phyloP scores from a whole-genome alignment of 352 stramenopile species.

The Pythium biforme region DNA sequence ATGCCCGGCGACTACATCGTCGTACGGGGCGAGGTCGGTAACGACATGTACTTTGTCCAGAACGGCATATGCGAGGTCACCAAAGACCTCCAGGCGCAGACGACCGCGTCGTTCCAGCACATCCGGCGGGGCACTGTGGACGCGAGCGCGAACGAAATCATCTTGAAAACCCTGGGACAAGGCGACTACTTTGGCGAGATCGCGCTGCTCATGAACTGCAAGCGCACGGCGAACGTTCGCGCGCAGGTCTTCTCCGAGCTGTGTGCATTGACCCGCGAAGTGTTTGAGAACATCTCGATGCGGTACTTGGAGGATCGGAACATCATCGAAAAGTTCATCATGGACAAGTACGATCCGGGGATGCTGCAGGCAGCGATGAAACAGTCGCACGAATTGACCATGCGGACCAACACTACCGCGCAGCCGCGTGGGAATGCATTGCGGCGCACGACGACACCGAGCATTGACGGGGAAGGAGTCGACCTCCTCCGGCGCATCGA shows the following conservation, averaged over 20 bases:
- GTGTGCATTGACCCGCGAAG: constrained; percentile 67
- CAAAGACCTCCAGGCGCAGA: constrained; percentile 42
- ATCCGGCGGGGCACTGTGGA: constrained; percentile 11
- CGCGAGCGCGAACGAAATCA: constrained; percentile 42
- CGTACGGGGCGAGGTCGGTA: constrained; percentile 74
- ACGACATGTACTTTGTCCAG: constrained; percentile 90
- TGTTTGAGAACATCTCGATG: constrained; percentile 75
- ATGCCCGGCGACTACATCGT: constrained; percentile 86
- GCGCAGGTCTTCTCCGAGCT: constrained; percentile 73
- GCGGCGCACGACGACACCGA: constrained; percentile 3
- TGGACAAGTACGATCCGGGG: constrained; percentile 76
- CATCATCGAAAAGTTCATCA: constrained; percentile 86
- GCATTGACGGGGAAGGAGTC: not conserved
- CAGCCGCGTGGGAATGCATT: not conserved
- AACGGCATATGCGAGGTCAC: constrained; percentile 77
- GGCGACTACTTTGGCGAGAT: constrained; percentile 86
- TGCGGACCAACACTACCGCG: constrained; percentile 25
- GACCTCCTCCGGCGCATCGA: constrained; percentile 49
- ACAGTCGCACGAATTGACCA: constrained; percentile 66
- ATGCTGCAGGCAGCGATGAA: constrained; percentile 79
- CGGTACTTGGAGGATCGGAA: constrained; percentile 75
- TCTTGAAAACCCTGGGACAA: constrained; percentile 65
- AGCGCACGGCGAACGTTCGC: constrained; percentile 75
- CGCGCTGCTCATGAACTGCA: constrained; percentile 82
- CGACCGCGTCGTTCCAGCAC: constrained; percentile 15